phyloP scores from a whole-genome alignment of 139 green algal species.

The Ettlia oleoabundans region DNA sequence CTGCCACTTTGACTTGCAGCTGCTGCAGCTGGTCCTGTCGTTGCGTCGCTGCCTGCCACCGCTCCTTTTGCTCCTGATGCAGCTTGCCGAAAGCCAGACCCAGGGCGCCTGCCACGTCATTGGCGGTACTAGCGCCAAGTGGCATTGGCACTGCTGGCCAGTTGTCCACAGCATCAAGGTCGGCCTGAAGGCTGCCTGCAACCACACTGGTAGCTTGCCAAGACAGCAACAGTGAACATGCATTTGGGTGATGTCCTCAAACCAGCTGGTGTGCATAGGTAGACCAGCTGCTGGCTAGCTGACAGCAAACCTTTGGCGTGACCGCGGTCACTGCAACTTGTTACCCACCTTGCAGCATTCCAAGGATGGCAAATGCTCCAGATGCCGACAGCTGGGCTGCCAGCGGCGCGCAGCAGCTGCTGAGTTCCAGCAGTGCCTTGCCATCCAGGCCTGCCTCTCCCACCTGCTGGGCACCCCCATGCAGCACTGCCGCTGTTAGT shows the following conservation, averaged over 20 bases:
- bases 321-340: background rate
- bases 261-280: too few relatives aligned
- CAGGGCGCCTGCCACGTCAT: too few relatives aligned
- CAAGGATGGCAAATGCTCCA: background rate
- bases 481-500: background rate
- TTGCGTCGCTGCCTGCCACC: background rate
- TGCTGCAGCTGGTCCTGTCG: background rate
- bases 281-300: too few relatives aligned
- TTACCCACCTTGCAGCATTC: background rate
- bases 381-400: background rate
- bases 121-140: too few relatives aligned
- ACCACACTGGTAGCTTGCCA: background rate
- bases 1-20: conserved; percentile 3
- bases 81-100: background rate
- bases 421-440: background rate
- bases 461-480: background rate
- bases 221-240: background rate
- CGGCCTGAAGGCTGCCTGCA: background rate
- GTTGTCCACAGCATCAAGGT: background rate
- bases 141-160: background rate
- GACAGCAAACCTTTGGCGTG: too few relatives aligned
- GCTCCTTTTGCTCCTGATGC: conserved; percentile 15
- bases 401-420: background rate
- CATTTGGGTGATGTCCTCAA: too few relatives aligned
- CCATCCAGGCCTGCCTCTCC: background rate